Percentiles rank a stretch among this genome's conserved stretches.
These are phyloP conservation scores for Candida montana DNA, from an alignment of 805 yeast species.

Conservation along the genomic window DNA sequence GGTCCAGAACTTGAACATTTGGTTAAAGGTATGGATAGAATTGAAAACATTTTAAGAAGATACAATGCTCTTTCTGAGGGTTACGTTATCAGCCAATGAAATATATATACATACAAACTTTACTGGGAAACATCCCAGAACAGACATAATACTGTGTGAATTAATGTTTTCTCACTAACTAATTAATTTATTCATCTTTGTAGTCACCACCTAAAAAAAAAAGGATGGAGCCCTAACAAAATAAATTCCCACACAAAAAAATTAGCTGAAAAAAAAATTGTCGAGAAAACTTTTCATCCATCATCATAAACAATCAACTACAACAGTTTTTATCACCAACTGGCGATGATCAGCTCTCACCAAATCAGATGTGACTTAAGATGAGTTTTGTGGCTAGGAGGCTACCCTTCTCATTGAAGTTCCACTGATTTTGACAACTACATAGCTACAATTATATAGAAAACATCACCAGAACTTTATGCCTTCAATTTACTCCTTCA, in stretches of 20 bases:
- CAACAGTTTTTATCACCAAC: too few species aligned
- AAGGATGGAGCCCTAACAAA: neutral
- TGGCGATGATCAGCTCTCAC: too few species aligned
- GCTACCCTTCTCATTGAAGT: neutral
- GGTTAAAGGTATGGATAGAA: slow-evolving; percentile 55
- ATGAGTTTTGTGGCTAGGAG: neutral
- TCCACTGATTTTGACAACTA: too few species aligned
- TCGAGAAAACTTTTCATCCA: neutral
- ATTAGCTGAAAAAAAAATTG: neutral
- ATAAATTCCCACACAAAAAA: neutral
- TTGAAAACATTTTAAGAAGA: slow-evolving; percentile 41
- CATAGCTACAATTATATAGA: neutral
- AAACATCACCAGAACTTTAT: slow-evolving; percentile 13
- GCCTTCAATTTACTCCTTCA: slow-evolving; percentile 27
- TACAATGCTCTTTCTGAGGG: slow-evolving; percentile 38
- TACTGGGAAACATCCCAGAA: too few species aligned
- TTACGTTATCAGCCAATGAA: slow-evolving; percentile 5
- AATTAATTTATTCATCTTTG: too few species aligned
- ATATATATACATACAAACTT: too few species aligned
- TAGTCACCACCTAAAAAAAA: too few species aligned
- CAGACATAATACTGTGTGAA: too few species aligned
- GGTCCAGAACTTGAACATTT: slow-evolving; percentile 51
- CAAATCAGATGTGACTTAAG: neutral
- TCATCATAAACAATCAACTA: too few species aligned
- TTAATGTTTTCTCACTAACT: too few species aligned